Base-by-base conservation (phyloP, 2,329 filamentous ascomycete genomes). In the Aspergillus hortae region DNA sequence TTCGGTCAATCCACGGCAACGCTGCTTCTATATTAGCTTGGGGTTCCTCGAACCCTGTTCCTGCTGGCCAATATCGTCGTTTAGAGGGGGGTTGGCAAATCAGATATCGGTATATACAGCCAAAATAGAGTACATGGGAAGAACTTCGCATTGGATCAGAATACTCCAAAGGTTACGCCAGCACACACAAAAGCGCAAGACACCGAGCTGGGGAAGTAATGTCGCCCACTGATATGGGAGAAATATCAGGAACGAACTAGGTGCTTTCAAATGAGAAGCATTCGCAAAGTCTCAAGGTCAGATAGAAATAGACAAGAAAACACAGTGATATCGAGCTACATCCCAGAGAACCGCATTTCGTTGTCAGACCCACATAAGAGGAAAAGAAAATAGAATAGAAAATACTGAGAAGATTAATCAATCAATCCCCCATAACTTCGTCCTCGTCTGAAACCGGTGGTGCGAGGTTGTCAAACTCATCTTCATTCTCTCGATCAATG, bases 341-440 rank as follows among this genome's bases (percentile, higher is more conserved):
- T 15, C 42, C 32, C 17, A 52, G 45, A 56, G 55, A 59, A 56
- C 14, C 46, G 27, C 25, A 45, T 15, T 33, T 14, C 17, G 41
- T 55, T 46, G 48, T 49, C 33, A 19, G 38, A 53, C 51, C 49
- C 21, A 40, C 35, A 25, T 19, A 19, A 49, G 19, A 48, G 43
- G 35, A 50, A 42, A 11, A 50, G 48, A 49, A 46, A 47, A 48
- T 35, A 44, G 21, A 33, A 41, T n/a, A 30, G 33, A 14, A 51
- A 36, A 41, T 21, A 43, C 6, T 38, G 14, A 19, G 19, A 48
- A 44, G 17, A 25, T 17, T 14, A 35, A 23, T 42, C 33, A 52
- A 55, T 62, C 59, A 75, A 58, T 74, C 72, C 40, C 71, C 70
- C 71, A 75, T 75, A 44, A 74, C 66, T 59, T 74, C 72, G 58